Base-by-base conservation (phyloP, 148 eudicot species). In the Arctostaphylos glauca region DNA sequence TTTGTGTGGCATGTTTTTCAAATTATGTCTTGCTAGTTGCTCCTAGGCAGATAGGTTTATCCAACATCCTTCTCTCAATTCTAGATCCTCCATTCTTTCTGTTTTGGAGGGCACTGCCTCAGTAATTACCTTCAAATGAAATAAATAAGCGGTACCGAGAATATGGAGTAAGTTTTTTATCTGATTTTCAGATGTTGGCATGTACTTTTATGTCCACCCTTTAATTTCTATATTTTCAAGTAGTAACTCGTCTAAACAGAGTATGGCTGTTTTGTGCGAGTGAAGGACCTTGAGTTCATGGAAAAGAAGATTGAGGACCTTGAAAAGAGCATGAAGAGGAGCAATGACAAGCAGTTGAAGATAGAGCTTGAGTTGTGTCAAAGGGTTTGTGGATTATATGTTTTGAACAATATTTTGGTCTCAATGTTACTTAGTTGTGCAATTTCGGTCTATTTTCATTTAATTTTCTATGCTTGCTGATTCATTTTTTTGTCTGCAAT, bases 321-420 rank as follows among this genome's bases (percentile, higher is more conserved):
- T 78, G 98, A 96, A 82, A 96, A 96, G 88, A 91, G 97, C 89
- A 94, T 96, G 99, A 94, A 93, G 91, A 92, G 97, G 83, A 96
- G 99, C 93, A 96, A 94, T 86, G 99, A 96, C 86, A 96, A 94
- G 85, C 95, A 92, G 81, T 84, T 96, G 85, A 94, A 96, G 86
- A 75, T 94, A 84, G 99, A 94, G 89, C 98, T 81, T 77, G 98
- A 96, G 79, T 85, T 89, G 60, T 96, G 96, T 76, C 87, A 80
- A 68, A 92, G 88, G 98, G 98, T 96, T 53, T 54, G 84, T 80
- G 3, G 18, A 23, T 70, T 19, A 53, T 52, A 19, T 79, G 55
- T 59, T 79, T 60, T 25, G 31, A 64, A 81, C 18, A 64, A 5
- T 55, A 43, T 74, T 72, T 52, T 59, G n/a, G 10, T 56, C 47